phyloP scores from a whole-genome alignment of 805 yeast species.

The Kuraishia molischiana region DNA sequence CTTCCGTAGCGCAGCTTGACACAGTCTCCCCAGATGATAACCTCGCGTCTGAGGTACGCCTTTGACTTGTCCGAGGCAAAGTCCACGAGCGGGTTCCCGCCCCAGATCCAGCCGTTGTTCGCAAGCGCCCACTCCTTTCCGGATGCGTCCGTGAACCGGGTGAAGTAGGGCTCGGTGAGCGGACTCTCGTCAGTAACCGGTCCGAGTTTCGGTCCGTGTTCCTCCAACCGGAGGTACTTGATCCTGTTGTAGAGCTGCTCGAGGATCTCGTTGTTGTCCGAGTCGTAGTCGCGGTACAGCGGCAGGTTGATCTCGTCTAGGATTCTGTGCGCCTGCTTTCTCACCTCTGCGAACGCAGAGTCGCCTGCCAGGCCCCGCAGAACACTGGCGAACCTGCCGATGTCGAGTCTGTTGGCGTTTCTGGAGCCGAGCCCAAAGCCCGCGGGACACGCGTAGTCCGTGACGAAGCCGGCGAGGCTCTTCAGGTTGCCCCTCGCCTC shows the following conservation, averaged over 20 bases:
- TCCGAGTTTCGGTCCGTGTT: slow-evolving; percentile 76
- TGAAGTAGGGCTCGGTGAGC: slow-evolving; percentile 80
- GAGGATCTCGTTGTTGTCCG: slow-evolving; percentile 55
- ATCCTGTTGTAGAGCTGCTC: slow-evolving; percentile 70
- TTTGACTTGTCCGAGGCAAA: slow-evolving; percentile 76
- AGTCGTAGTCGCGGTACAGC: slow-evolving; percentile 65
- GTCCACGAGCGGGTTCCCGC: slow-evolving; percentile 87
- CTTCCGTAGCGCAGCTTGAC: slow-evolving; percentile 83
- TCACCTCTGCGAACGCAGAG: slow-evolving; percentile 20
- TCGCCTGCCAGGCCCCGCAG: slow-evolving; percentile 28
- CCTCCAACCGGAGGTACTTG: slow-evolving; percentile 66
- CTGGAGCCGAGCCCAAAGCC: slow-evolving; percentile 39
- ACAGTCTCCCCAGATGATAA: slow-evolving; percentile 97
- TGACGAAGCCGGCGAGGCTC: slow-evolving; percentile 38
- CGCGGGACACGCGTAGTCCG: slow-evolving; percentile 27
- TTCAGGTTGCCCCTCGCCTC: slow-evolving; percentile 27
- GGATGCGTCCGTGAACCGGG: slow-evolving; percentile 45
- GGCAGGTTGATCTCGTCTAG: slow-evolving; percentile 73
- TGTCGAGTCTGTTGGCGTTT: slow-evolving; percentile 42
- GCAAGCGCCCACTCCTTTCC: slow-evolving; percentile 70
- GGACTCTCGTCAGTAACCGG: slow-evolving; percentile 47
- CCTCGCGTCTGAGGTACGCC: slow-evolving; percentile 84
- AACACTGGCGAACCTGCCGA: slow-evolving; percentile 40
- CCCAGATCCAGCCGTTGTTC: slow-evolving; percentile 99
- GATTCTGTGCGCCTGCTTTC: slow-evolving; percentile 35